phyloP scores from a whole-genome alignment of 2,329 filamentous ascomycete genomes.

The Fulvia fulva region DNA sequence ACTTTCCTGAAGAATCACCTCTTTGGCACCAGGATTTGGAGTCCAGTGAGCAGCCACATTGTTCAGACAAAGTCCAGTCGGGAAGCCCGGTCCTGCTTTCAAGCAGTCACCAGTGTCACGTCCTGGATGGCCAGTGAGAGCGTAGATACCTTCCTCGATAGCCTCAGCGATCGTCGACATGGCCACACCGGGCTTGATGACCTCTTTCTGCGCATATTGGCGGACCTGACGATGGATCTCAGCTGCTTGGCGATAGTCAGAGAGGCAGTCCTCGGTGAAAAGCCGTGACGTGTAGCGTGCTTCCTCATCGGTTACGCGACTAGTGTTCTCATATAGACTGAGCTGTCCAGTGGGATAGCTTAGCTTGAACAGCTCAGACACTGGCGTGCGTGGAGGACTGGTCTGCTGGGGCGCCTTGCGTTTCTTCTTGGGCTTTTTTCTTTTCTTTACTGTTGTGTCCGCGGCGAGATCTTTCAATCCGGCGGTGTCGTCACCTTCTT shows the following conservation, averaged over 20 bases:
- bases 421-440: constrained; percentile 82
- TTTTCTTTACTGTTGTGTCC: too few species aligned
- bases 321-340: constrained; percentile 75
- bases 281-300: constrained; percentile 61
- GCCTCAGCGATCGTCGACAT: constrained; percentile 79
- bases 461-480: constrained; percentile 32
- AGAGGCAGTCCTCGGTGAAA: constrained; percentile 74
- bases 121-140: constrained; percentile 71
- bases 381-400: constrained; percentile 68
- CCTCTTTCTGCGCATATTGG: constrained; percentile 75
- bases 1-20: constrained; percentile 60
- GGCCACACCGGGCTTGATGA: constrained; percentile 70
- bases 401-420: constrained; percentile 76
- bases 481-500: not conserved
- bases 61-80: constrained; percentile 77
- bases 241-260: constrained; percentile 78
- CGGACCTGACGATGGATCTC: constrained; percentile 86
- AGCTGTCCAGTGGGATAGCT: constrained; percentile 73
- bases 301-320: constrained; percentile 78
- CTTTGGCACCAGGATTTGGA: constrained; percentile 84
- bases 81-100: constrained; percentile 80
- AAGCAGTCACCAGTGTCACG: constrained; percentile 74
- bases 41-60: constrained; percentile 84
- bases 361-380: constrained; percentile 65
- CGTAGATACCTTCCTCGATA: constrained; percentile 79